These are phyloP conservation scores for Peniophora sp. DNA, from an alignment of 1,284 basidiomycete genomes.

Conservation along the genomic window DNA sequence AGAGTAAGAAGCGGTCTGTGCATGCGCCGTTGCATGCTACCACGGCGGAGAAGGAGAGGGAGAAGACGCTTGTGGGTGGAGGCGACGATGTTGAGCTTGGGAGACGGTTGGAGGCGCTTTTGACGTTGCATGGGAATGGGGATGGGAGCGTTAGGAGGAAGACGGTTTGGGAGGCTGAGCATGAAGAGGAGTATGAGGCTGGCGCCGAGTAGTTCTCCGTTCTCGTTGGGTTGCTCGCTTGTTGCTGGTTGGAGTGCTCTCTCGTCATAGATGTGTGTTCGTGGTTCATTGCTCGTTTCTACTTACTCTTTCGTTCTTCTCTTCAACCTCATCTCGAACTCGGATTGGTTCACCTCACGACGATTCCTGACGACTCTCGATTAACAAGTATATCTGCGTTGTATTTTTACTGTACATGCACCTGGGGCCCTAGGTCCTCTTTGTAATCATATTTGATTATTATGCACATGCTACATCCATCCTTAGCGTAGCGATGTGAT, in stretches of 20 bases:
- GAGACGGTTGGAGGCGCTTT: slow-evolving; percentile 63
- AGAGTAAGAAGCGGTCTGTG: slow-evolving; percentile 8
- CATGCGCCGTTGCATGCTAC: slow-evolving; percentile 11
- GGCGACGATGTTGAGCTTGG: slow-evolving; percentile 72
- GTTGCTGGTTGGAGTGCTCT: background rate
- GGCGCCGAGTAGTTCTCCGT: slow-evolving; percentile 8
- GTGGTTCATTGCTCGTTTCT: no score
- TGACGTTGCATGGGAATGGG: slow-evolving; percentile 27
- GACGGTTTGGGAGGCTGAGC: slow-evolving; percentile 19
- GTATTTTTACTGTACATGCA: no score
- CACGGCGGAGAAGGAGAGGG: slow-evolving; percentile 46
- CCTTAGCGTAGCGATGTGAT: no score
- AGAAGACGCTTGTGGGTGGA: slow-evolving; percentile 57
- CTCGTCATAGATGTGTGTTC: no score
- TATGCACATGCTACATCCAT: no score
- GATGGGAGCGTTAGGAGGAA: slow-evolving; percentile 21
- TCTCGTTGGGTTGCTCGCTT: background rate
- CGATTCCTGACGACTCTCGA: no score
- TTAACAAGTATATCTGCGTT: no score
- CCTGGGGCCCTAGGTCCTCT: no score
- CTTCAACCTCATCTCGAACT: no score
- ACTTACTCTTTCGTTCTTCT: no score
- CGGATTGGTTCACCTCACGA: no score
- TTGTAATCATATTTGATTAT: no score
- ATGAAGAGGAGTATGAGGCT: slow-evolving; percentile 16